Evolutionary conservation across 768 basidiomycete species (phyloP).

Genomic region (Russula griseocarnosa): DNA sequence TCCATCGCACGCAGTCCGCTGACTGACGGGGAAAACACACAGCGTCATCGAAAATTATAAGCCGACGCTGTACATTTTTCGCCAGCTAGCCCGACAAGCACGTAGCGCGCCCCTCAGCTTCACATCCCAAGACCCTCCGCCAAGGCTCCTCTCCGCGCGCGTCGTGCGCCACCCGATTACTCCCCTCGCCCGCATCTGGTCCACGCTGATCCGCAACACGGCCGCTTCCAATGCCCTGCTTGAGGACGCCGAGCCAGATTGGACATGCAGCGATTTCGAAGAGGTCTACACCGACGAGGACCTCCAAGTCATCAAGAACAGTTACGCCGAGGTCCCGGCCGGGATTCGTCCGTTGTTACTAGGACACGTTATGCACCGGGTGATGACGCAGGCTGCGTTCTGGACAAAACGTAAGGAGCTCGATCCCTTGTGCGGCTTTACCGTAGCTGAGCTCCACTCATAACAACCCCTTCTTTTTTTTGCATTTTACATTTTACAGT

Average conservation of each 20-base stretch:
- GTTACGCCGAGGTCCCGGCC: conserved; percentile 21
- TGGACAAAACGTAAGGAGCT: conserved; percentile 24
- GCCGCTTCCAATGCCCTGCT: conserved; percentile 20
- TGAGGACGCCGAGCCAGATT: conserved; percentile 13
- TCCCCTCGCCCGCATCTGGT: conserved; percentile 27
- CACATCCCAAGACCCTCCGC: conserved; percentile 1
- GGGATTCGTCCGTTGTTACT: conserved; percentile 22
- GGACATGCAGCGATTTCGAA: conserved; percentile 10
- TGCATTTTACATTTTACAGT: conserved; percentile 5
- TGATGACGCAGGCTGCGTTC: conserved; percentile 18
- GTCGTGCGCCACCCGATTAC: conserved; percentile 27
- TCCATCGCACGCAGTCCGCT: too few species aligned
- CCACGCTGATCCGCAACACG: conserved; percentile 18
- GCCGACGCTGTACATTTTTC: conserved; percentile 21
- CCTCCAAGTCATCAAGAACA: conserved; percentile 10
- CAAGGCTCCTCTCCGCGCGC: conserved; percentile 20
- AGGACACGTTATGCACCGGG: conserved; percentile 19
- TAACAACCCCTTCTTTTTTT: background rate
- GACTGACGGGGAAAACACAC: conserved; percentile 6
- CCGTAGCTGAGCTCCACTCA: background rate
- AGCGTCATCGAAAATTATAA: conserved; percentile 26
- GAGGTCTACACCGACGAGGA: conserved; percentile 20
- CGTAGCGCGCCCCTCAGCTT: conserved; percentile 11
- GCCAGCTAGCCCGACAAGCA: conserved; percentile 14
- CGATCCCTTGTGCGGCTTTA: background rate